A percentile compares a stretch with the other conserved stretches of the same genome.
Conservation (phyloP, 106 monocot genomes). For the Hemerocallis citrina region DNA sequence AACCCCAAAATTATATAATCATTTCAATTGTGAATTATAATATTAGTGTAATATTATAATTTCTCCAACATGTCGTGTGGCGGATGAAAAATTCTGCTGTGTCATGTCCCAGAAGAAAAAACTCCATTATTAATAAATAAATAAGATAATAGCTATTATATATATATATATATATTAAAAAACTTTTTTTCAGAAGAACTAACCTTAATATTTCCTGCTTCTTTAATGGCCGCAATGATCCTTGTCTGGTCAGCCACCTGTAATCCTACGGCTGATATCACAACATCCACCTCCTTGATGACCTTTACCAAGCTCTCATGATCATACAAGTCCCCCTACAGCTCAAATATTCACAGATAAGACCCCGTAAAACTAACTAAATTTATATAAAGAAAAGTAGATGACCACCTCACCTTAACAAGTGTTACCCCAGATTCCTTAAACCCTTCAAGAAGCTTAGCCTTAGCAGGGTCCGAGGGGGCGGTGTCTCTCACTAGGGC, state of each 20-base stretch:
- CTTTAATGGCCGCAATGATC: conserved; percentile 42
- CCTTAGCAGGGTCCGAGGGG: conserved; percentile 29
- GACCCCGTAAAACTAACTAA: not conserved
- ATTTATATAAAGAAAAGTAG: not conserved
- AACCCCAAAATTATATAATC: too few relatives aligned
- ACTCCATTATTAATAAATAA: too few relatives aligned
- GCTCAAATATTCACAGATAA: not conserved
- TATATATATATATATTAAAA: not conserved
- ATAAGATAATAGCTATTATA: too few relatives aligned
- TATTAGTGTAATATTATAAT: too few relatives aligned
- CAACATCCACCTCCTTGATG: conserved; percentile 44
- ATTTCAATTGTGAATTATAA: too few relatives aligned
- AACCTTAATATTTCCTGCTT: conserved; percentile 45
- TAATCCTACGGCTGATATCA: conserved; percentile 33
- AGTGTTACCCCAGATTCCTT: conserved; percentile 24
- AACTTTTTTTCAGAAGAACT: not conserved
- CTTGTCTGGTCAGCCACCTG: conserved; percentile 23
- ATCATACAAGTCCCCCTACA: conserved; percentile 38
- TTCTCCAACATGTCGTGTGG: too few relatives aligned
- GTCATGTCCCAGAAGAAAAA: too few relatives aligned
- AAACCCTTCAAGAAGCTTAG: conserved; percentile 26
- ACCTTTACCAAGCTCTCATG: conserved; percentile 43
- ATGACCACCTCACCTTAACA: conserved; percentile 26
- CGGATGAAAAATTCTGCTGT: too few relatives aligned
- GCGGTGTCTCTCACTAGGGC: conserved; percentile 25